Evolutionary conservation across 78 protist genomes (phyloP).

Genomic region (Planoprotostelium fungivorum): DNA sequence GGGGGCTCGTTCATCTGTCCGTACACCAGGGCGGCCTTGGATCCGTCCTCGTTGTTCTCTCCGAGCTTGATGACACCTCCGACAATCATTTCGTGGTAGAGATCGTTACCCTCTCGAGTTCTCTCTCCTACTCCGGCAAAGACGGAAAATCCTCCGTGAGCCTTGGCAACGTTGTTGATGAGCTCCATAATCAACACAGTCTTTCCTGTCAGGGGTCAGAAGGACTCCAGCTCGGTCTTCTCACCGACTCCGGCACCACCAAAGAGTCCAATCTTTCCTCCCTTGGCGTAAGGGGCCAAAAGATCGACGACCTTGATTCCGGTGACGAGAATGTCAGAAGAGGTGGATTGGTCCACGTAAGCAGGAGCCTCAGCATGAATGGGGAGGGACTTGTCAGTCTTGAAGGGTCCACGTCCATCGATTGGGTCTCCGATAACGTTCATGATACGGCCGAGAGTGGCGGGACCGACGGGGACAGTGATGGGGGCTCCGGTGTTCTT

Average conservation of each 20-base stretch:
- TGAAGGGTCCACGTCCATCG: slow-evolving; percentile 92
- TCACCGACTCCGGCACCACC: slow-evolving; percentile 99
- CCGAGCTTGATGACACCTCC: slow-evolving; percentile 93
- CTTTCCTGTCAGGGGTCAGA: slow-evolving; percentile 12
- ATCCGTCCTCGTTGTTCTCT: slow-evolving; percentile 58
- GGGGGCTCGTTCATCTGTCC: slow-evolving; percentile 99
- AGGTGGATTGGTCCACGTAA: slow-evolving; percentile 84
- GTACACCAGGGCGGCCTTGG: slow-evolving; percentile 97
- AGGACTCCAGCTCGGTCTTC: background rate
- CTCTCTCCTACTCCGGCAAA: slow-evolving; percentile 99
- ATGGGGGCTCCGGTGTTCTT: slow-evolving; percentile 92
- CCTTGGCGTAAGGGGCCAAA: slow-evolving; percentile 96
- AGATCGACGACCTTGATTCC: slow-evolving; percentile 98
- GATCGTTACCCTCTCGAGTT: slow-evolving; percentile 98
- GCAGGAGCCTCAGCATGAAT: slow-evolving; percentile 92
- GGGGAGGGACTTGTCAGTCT: slow-evolving; percentile 54
- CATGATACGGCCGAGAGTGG: slow-evolving; percentile 97
- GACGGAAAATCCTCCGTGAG: slow-evolving; percentile 98
- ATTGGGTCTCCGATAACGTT: slow-evolving; percentile 99
- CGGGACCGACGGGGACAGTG: slow-evolving; percentile 94
- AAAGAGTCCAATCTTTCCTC: slow-evolving; percentile 99
- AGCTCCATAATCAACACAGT: slow-evolving; percentile 94
- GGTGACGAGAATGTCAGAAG: slow-evolving; percentile 89
- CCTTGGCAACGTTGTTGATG: slow-evolving; percentile 98
- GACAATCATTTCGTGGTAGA: slow-evolving; percentile 96